Conservation (phyloP, 2,329 filamentous ascomycete genomes). For the Botrytis fragariae region DNA sequence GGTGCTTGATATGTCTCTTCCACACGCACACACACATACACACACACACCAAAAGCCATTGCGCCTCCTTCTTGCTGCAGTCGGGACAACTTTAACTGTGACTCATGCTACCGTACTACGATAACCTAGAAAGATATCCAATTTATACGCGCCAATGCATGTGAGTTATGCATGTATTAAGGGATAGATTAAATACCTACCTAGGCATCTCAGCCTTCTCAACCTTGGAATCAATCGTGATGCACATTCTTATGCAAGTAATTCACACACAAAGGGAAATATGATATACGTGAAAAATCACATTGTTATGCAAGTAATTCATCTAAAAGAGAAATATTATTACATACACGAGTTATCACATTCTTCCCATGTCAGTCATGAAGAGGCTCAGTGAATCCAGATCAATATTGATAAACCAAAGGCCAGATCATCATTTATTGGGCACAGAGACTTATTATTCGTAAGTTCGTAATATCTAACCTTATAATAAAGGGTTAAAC, state of each 20-base stretch:
- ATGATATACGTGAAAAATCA: too few relatives aligned
- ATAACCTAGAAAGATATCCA: background rate
- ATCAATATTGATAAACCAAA: too few relatives aligned
- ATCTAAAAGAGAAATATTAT: too few relatives aligned
- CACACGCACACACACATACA: too few relatives aligned
- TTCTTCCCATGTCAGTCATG: too few relatives aligned
- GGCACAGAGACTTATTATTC: background rate
- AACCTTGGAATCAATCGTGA: background rate
- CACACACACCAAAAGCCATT: background rate
- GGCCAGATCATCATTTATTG: slow-evolving; percentile 10
- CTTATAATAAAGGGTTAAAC: background rate
- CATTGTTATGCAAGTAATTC: too few relatives aligned
- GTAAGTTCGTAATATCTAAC: too few relatives aligned
- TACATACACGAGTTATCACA: too few relatives aligned
- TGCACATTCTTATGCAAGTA: background rate
- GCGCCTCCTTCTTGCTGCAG: slow-evolving; percentile 5
- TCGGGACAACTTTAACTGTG: background rate
- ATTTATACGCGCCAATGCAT: background rate
- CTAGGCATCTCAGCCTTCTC: background rate
- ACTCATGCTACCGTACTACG: background rate
- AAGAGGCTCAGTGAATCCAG: too few relatives aligned
- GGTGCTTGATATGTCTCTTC: background rate
- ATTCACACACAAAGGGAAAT: background rate
- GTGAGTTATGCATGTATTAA: background rate
- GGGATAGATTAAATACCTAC: too few relatives aligned